A percentile compares a stretch with the other conserved stretches of the same genome.
phyloP scores from a whole-genome alignment of 176 grass and related monocot genomes.

The Eragrostis curvula region DNA sequence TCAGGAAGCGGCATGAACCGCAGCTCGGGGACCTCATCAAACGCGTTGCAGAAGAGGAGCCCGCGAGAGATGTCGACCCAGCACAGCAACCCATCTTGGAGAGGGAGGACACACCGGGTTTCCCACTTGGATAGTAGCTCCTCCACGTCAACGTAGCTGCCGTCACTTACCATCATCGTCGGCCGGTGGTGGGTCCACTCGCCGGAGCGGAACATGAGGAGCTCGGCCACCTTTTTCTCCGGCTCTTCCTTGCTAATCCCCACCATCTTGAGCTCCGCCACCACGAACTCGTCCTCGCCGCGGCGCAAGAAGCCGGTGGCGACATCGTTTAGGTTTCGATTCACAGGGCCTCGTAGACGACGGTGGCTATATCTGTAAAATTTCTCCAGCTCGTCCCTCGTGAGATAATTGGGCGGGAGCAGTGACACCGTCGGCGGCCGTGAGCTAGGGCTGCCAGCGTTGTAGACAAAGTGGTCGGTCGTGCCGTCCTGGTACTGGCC shows the following conservation, averaged over 20 bases:
- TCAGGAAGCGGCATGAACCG: not conserved
- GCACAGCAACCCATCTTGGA: not conserved
- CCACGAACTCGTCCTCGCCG: not conserved
- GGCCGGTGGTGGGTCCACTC: not conserved
- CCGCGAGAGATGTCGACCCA: not conserved
- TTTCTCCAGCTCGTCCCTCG: no score
- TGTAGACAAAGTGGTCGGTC: no score
- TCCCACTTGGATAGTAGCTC: not conserved
- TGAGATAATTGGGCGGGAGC: no score
- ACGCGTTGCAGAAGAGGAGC: not conserved
- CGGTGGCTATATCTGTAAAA: no score
- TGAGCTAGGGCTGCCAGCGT: no score
- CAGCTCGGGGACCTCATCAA: not conserved
- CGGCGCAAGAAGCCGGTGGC: not conserved
- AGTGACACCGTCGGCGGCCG: no score
- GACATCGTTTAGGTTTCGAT: no score
- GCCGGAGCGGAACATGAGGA: not conserved
- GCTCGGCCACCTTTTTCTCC: not conserved
- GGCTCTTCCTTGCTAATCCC: not conserved
- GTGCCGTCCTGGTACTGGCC: no score
- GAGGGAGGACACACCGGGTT: not conserved
- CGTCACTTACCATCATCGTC: not conserved
- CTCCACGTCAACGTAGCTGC: not conserved
- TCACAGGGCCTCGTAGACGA: no score
- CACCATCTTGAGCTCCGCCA: not conserved